Conservation (phyloP, 1,284 basidiomycete genomes). For the Pulveroboletus sp. region DNA sequence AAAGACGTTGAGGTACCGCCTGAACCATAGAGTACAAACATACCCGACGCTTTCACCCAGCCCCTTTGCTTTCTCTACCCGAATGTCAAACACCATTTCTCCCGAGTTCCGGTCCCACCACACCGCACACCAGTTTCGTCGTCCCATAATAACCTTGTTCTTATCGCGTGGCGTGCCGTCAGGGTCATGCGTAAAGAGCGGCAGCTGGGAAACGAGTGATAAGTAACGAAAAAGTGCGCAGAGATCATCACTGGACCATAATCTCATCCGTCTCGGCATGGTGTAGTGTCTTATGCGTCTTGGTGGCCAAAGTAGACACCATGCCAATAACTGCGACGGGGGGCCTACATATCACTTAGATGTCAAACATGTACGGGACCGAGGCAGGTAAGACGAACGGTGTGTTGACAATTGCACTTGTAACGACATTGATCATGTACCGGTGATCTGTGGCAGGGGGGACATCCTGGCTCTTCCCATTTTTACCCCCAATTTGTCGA, state of each 20-base stretch:
- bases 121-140: slow-evolving; percentile 89
- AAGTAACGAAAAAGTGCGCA: not conserved
- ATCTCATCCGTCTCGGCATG: slow-evolving; percentile 77
- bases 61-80: slow-evolving; percentile 85
- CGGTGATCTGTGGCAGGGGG: slow-evolving; percentile 65
- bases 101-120: slow-evolving; percentile 60
- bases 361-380: not conserved
- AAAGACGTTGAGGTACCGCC: slow-evolving; percentile 8
- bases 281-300: slow-evolving; percentile 85
- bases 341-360: slow-evolving; percentile 46
- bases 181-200: slow-evolving; percentile 78
- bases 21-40: slow-evolving; percentile 13
- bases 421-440: slow-evolving; percentile 85
- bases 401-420: slow-evolving; percentile 82
- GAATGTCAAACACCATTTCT: slow-evolving; percentile 83
- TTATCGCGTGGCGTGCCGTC: slow-evolving; percentile 64
- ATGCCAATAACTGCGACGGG: slow-evolving; percentile 79
- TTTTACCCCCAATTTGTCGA: slow-evolving; percentile 33
- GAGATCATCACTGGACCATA: slow-evolving; percentile 56
- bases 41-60: slow-evolving; percentile 75
- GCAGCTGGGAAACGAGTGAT: slow-evolving; percentile 51
- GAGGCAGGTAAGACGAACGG: slow-evolving; percentile 56
- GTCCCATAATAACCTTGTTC: slow-evolving; percentile 82
- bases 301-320: slow-evolving; percentile 78
- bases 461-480: slow-evolving; percentile 49